Evolutionary conservation across 306 rosid genomes (phyloP).

Genomic region (Sesbania bispinosa): DNA sequence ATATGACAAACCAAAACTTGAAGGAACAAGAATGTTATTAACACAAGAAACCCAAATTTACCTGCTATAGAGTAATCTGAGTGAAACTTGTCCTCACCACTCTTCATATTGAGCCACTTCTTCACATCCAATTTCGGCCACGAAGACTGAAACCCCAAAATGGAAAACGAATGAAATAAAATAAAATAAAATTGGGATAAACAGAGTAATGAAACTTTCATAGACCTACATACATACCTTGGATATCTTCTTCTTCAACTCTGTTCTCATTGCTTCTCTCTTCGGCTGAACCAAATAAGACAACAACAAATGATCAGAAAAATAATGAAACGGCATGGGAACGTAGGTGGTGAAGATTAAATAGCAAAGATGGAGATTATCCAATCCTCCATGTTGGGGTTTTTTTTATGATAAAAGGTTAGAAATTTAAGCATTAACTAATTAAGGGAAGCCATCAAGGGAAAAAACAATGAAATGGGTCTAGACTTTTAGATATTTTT

Average conservation of each 20-base stretch:
- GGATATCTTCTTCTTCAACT: slow-evolving; percentile 48
- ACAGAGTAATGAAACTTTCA: neutral
- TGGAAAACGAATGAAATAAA: neutral
- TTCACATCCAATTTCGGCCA: slow-evolving; percentile 59
- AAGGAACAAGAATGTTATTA: neutral
- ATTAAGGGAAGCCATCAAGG: neutral
- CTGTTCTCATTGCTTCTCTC: slow-evolving; percentile 50
- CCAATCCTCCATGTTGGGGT: slow-evolving; percentile 22
- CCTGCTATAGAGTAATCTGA: slow-evolving; percentile 38
- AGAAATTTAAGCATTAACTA: neutral
- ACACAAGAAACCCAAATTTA: neutral
- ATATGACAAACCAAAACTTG: neutral
- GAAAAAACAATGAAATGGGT: slow-evolving; percentile 3
- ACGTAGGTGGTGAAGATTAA: slow-evolving; percentile 1
- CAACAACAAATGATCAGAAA: neutral
- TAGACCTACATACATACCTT: slow-evolving; percentile 34
- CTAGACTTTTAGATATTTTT: neutral
- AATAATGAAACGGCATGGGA: neutral
- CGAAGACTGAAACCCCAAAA: slow-evolving; percentile 33
- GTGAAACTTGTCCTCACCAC: slow-evolving; percentile 32
- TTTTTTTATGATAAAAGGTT: neutral
- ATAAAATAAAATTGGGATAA: neutral
- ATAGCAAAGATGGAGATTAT: slow-evolving; percentile 10
- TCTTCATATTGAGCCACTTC: slow-evolving; percentile 59
- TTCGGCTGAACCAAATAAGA: slow-evolving; percentile 7